These are phyloP conservation scores for Tuber indicum DNA, from an alignment of 495 filamentous ascomycete species.

Conservation along the genomic window DNA sequence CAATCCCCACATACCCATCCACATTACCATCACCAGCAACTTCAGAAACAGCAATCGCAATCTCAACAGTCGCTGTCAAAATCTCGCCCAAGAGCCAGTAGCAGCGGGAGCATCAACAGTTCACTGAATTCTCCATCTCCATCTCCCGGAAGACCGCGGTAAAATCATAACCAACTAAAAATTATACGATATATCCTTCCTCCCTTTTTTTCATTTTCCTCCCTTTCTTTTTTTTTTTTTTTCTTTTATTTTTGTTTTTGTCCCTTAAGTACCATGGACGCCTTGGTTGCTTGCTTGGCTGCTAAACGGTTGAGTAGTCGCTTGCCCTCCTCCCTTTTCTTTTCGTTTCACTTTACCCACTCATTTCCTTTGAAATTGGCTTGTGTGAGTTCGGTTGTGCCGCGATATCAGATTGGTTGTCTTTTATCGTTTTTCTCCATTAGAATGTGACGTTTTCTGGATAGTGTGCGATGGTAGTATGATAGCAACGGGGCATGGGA, in stretches of 20 bases:
- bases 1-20: constrained; percentile 18
- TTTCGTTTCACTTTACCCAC: not conserved
- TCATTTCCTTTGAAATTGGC: not conserved
- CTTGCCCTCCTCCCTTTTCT: not conserved
- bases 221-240: not conserved
- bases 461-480: not conserved
- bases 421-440: not conserved
- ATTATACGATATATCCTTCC: not conserved
- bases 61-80: constrained; percentile 11
- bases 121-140: constrained; percentile 19
- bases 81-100: constrained; percentile 37
- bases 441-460: not conserved
- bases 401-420: not conserved
- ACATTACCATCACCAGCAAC: constrained; percentile 35
- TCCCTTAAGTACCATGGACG: not conserved
- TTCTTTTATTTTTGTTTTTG: not conserved
- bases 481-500: not conserved
- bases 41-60: constrained; percentile 8
- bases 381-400: not conserved
- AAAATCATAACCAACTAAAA: constrained; percentile 9
- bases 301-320: not conserved
- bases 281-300: not conserved
- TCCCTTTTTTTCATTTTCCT: not conserved
- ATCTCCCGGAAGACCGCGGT: constrained; percentile 11
- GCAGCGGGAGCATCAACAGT: constrained; percentile 13